Conservation (phyloP, 306 rosid genomes). For the Sicyos edulis region DNA sequence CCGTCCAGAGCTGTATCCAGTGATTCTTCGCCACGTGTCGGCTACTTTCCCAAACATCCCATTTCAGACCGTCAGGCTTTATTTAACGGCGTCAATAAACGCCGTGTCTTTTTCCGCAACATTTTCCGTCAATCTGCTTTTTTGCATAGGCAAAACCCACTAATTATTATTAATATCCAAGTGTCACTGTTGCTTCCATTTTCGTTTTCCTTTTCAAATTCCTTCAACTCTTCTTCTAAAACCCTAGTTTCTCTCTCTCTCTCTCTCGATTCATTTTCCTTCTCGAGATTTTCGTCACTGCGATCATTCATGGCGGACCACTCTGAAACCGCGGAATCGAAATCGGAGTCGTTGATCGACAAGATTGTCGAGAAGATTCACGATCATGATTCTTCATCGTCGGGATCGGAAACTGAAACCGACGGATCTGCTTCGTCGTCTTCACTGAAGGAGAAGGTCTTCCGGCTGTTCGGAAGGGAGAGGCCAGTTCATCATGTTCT, state of each 20-base stretch:
- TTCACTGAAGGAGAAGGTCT: constrained; percentile 43
- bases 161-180: too few species aligned
- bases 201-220: constrained; percentile 10
- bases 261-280: neutral
- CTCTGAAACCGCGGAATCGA: constrained; percentile 35
- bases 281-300: constrained; percentile 8
- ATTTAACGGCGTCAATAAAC: constrained; percentile 8
- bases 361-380: constrained; percentile 66
- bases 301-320: constrained; percentile 57
- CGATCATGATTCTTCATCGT: constrained; percentile 46
- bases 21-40: neutral
- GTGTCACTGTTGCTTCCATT: constrained; percentile 5
- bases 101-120: constrained; percentile 4
- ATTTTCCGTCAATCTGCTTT: constrained; percentile 8
- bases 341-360: constrained; percentile 45
- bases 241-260: constrained; percentile 18
- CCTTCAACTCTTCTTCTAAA: constrained; percentile 8
- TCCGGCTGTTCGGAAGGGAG: constrained; percentile 74
- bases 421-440: constrained; percentile 34
- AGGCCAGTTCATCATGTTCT: constrained; percentile 62
- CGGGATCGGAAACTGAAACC: constrained; percentile 46
- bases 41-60: constrained; percentile 11
- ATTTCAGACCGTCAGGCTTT: neutral
- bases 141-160: too few species aligned
- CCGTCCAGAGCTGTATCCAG: neutral